Evolutionary conservation across 1,284 basidiomycete species (phyloP).

Genomic region (Agroathelia rolfsii): DNA sequence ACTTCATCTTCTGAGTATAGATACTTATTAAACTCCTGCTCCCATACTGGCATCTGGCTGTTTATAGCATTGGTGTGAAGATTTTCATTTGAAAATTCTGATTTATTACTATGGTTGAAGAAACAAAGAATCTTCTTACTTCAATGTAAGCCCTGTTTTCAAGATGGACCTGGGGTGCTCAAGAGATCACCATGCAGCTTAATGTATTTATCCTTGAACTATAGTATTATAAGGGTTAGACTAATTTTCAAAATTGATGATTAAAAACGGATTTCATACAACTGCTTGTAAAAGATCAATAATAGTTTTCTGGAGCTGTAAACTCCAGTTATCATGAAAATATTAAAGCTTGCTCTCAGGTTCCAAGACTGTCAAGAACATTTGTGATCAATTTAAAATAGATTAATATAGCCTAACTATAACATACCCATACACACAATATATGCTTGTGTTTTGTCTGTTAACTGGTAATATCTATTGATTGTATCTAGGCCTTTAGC

Average conservation of each 20-base stretch:
- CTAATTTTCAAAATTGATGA: not conserved
- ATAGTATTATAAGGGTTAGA: slow-evolving; percentile 3
- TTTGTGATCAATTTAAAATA: slow-evolving; percentile 3
- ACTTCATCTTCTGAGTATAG: slow-evolving; percentile 14
- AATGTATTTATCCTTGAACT: slow-evolving; percentile 9
- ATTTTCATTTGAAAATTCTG: too few species aligned
- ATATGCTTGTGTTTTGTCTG: slow-evolving; percentile 20
- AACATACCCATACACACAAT: slow-evolving; percentile 23
- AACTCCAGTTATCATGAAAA: slow-evolving; percentile 20
- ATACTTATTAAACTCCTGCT: slow-evolving; percentile 17
- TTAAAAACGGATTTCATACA: slow-evolving; percentile 9
- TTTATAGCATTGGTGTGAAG: too few species aligned
- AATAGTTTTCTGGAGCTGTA: slow-evolving; percentile 12
- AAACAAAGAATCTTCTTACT: too few species aligned
- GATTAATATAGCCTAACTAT: slow-evolving; percentile 3
- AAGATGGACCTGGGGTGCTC: too few species aligned
- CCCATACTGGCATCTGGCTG: slow-evolving; percentile 9
- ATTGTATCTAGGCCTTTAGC: slow-evolving; percentile 19
- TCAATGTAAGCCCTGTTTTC: too few species aligned
- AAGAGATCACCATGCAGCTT: slow-evolving; percentile 5
- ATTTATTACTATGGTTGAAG: too few species aligned
- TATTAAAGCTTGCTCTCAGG: slow-evolving; percentile 16
- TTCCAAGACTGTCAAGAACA: slow-evolving; percentile 17
- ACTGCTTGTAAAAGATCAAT: slow-evolving; percentile 12
- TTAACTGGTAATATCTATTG: slow-evolving; percentile 22